Percentiles rank a stretch among this genome's conserved stretches.
Conservation (phyloP, 805 yeast species). For the Barnettozyma populi region DNA sequence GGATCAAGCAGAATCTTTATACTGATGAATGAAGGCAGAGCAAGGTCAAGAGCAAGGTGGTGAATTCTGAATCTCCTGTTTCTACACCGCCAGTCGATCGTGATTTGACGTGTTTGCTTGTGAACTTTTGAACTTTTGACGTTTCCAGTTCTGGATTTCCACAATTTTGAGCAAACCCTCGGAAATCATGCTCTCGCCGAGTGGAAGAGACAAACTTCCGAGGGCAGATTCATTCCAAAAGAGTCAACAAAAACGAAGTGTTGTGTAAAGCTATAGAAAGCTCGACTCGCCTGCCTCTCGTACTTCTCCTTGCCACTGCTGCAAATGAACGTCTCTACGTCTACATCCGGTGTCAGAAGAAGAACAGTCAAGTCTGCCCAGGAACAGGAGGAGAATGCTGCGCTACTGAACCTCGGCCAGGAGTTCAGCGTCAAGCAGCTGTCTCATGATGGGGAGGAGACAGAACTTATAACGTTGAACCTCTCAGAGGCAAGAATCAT, state of each 20-base stretch:
- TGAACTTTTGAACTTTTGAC: not conserved
- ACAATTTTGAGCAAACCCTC: not conserved
- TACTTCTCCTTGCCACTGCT: not conserved
- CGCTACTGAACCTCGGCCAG: constrained; percentile 81
- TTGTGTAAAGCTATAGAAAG: not conserved
- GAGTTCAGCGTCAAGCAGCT: constrained; percentile 82
- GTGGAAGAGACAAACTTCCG: too few relatives aligned
- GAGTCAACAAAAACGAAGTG: not conserved
- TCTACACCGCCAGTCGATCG: not conserved
- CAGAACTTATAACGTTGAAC: constrained; percentile 77
- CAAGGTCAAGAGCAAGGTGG: not conserved
- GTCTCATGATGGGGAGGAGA: constrained; percentile 73
- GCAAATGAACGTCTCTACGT: constrained; percentile 79
- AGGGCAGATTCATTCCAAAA: not conserved
- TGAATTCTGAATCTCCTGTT: not conserved
- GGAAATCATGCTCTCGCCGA: not conserved
- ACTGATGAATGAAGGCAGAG: not conserved
- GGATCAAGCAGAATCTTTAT: not conserved
- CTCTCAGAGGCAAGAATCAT: constrained; percentile 85
- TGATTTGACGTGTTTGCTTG: not conserved
- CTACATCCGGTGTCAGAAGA: constrained; percentile 81
- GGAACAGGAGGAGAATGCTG: constrained; percentile 90
- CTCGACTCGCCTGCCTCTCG: not conserved
- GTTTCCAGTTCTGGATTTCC: not conserved
- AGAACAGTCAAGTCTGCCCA: constrained; percentile 54